Evolutionary conservation across 108 stramenopile species (phyloP), one percentile per base, ranked within the genome.

Genomic region (Nitzschia sp.): DNA sequence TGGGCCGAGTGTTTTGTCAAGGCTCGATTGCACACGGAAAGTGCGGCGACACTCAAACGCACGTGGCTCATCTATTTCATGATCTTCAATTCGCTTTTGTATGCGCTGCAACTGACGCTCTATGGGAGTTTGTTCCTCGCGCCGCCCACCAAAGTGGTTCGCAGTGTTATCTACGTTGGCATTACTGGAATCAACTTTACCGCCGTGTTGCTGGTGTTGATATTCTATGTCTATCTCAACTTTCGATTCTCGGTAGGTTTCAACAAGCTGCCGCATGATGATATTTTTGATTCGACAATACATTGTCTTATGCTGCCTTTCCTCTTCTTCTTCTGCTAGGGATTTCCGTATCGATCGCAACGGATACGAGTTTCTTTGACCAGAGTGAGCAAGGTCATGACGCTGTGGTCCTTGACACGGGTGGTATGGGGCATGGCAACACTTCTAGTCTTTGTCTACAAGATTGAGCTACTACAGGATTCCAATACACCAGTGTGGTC

Each of bases 1-100:
- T 94, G 92, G 92, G 91, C 91, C 1, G 95, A 96, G 59, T 85
- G 88, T 51, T 88, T 84, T 30, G 66, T 96, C n/a, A 45, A 92
- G 57, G 80, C 84, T 60, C 78, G 93, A 28, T 71, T 87, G 23
- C 93, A 94, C 56, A 86, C 85, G 0, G 79, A 84, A 54, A 66
- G 57, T 29, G 51, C 70, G 0, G 74, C 61, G 18, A 25, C 54
- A 21, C 88, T 89, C 89, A 84, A 85, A 49, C 73, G 79, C n/a
- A 63, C 66, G 48, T 86, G 86, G 67, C 60, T 94, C 51, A 66
- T 85, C 18, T 70, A 71, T 36, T 96, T 91, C 73, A 87, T 90
- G 76, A 66, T 91, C n/a, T 94, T 96, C 80, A 96, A 96, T 74
- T 70, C 85, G 0, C 62, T 59, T 3, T 69, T 96, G 13, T 96